These are phyloP conservation scores for Puccinia polysora DNA, from an alignment of 1,284 basidiomycete genomes.

Conservation along the genomic window DNA sequence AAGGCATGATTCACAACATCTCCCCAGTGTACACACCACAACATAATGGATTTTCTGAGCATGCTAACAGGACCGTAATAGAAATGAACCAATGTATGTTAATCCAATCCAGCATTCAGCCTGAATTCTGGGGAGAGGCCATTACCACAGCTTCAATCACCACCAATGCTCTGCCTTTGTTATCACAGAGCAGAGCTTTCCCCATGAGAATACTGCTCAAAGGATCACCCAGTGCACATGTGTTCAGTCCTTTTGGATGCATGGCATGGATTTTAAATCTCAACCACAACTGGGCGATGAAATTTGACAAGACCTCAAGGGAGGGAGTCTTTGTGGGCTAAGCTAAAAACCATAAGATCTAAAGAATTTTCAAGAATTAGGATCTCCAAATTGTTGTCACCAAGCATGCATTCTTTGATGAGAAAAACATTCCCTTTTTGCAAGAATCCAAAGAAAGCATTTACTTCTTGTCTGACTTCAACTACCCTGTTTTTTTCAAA, in stretches of 20 bases:
- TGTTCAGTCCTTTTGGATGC: constrained; percentile 8
- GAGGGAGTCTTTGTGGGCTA: neutral
- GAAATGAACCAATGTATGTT: neutral
- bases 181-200: neutral
- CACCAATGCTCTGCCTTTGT: neutral
- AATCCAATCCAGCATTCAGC: neutral
- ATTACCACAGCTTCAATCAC: too few species aligned
- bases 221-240: neutral
- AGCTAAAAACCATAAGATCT: neutral
- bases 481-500: too few species aligned
- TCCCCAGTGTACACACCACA: constrained; percentile 3
- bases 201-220: neutral
- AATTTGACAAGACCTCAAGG: neutral
- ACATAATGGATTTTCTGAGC: constrained; percentile 6
- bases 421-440: neutral
- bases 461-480: too few species aligned
- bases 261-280: neutral
- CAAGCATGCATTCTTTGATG: neutral
- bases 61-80: neutral
- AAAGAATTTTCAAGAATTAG: neutral
- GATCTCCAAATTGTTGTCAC: neutral
- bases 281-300: neutral
- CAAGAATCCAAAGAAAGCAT: too few species aligned
- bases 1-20: neutral
- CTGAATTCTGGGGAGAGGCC: constrained; percentile 2